Conservation (phyloP, 106 monocot genomes). For the Apostasia shenzhenica region DNA sequence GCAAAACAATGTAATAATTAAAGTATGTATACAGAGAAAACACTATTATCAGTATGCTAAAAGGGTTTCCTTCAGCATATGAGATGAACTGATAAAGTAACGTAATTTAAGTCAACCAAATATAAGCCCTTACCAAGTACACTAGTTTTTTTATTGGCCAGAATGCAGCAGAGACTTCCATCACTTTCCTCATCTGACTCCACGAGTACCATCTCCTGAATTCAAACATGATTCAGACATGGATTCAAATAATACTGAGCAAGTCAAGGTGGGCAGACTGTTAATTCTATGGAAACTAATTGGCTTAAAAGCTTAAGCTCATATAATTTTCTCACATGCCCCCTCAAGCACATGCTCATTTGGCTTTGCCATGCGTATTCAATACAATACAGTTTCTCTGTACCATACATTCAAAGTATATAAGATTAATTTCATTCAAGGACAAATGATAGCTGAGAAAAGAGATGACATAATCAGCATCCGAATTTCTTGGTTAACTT, state of each 20-base stretch:
- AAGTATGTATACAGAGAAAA: too few relatives aligned
- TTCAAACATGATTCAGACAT: slow-evolving; percentile 1
- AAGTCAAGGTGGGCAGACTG: neutral
- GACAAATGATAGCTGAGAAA: neutral
- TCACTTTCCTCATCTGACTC: slow-evolving; percentile 80
- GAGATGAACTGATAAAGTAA: neutral
- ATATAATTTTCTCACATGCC: too few relatives aligned
- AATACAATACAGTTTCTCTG: too few relatives aligned
- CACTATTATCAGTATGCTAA: neutral
- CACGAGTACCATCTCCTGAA: slow-evolving; percentile 58
- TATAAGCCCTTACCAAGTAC: neutral
- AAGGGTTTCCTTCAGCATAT: neutral
- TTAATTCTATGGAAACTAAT: too few relatives aligned
- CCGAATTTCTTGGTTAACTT: neutral
- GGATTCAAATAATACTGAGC: neutral
- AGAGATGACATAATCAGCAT: neutral
- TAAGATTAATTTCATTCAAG: too few relatives aligned
- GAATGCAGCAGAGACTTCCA: slow-evolving; percentile 47
- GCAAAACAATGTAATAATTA: too few relatives aligned
- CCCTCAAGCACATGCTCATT: too few relatives aligned
- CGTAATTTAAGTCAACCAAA: neutral
- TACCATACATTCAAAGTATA: too few relatives aligned
- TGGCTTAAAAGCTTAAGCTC: too few relatives aligned
- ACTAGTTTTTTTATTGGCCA: slow-evolving; percentile 54
- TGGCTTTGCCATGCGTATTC: too few relatives aligned